Percentiles rank a stretch among this genome's conserved stretches.
Evolutionary conservation across 2,329 filamentous ascomycete species (phyloP).

Genomic region (Leptographium radiaticola): DNA sequence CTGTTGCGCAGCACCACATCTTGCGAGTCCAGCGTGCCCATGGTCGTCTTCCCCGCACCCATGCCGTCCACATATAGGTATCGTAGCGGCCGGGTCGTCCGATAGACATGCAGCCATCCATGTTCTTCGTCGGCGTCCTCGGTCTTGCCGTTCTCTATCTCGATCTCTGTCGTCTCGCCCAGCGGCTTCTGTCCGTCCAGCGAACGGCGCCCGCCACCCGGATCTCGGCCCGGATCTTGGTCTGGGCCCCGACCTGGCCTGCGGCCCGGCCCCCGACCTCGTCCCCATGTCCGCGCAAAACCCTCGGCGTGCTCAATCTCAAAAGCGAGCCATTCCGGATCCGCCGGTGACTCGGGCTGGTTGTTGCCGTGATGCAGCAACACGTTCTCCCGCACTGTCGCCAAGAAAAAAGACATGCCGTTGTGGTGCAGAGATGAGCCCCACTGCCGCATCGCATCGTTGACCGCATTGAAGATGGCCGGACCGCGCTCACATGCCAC

Average conservation of each 20-base stretch:
- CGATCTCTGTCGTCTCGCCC: not conserved
- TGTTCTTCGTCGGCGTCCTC: slow-evolving; percentile 5
- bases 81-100: slow-evolving; percentile 39
- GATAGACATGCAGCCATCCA: slow-evolving; percentile 57
- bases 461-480: slow-evolving; percentile 44
- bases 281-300: slow-evolving; percentile 49
- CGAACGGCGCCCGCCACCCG: too few species aligned
- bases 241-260: not conserved
- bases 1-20: slow-evolving; percentile 31
- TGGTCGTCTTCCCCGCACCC: slow-evolving; percentile 25
- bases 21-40: slow-evolving; percentile 57
- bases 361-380: slow-evolving; percentile 53
- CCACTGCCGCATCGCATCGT: slow-evolving; percentile 43
- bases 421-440: slow-evolving; percentile 62
- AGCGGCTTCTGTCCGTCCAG: not conserved
- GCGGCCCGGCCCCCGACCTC: not conserved
- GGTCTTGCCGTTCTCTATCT: not conserved
- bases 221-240: too few species aligned
- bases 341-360: slow-evolving; percentile 30
- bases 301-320: slow-evolving; percentile 60
- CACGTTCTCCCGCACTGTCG: slow-evolving; percentile 48
- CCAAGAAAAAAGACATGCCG: slow-evolving; percentile 60
- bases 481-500: slow-evolving; percentile 14
- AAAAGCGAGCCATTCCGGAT: slow-evolving; percentile 58
- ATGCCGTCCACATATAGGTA: slow-evolving; percentile 53